Evolutionary conservation across 2,329 filamentous ascomycete species (phyloP), one percentile per base, ranked within the genome.

Genomic region (Cytospora paraplurivora): DNA sequence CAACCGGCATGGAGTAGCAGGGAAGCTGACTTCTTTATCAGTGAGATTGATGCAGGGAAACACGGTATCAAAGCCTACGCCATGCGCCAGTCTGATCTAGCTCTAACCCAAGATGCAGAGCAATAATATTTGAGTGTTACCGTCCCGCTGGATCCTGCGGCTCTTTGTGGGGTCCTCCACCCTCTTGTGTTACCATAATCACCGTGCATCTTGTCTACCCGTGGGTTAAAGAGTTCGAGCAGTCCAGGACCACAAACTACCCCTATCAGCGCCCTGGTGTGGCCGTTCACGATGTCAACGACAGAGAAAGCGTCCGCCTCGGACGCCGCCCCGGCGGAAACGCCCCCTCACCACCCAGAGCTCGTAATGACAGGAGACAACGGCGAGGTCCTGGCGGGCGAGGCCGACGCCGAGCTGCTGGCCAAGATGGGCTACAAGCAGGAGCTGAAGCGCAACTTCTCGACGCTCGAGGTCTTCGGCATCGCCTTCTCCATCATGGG

Each of bases 401-500:
- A 66, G 34, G 64, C 64, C 32, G 62, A 66, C 19, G 62, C 62
- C 41, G 64, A 66, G 34, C 64, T 66, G 50, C 21, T 66, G 44
- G 64, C 64, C 37, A 66, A 62, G 64, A 66, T 66, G 64, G 64
- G 64, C 56, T 77, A 77, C 70, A 76, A 87, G 71, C 85, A 88
- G 73, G 85, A 88, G 70, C 76, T 88, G 38, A 79, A 81, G 53
- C 78, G 85, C 19, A 86, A 86, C 68, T 88, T 88, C 70, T 83
- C 82, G 4, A 85, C 84, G 65, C 75, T 86, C n/a, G 84, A 88
- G 70, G 79, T 88, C 19, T 87, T 88, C 68, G 85, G 83, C 34
- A 81, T 85, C 64, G 82, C 82, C 3, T 85, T 85, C 64, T 81
- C 79, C 69, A 84, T 88, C 67, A 87, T 88, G 83, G 84, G 85